Percentiles rank a stretch among this genome's conserved stretches.
Evolutionary conservation across 495 filamentous ascomycete species (phyloP).

Genomic region (Aspergillus homomorphus): DNA sequence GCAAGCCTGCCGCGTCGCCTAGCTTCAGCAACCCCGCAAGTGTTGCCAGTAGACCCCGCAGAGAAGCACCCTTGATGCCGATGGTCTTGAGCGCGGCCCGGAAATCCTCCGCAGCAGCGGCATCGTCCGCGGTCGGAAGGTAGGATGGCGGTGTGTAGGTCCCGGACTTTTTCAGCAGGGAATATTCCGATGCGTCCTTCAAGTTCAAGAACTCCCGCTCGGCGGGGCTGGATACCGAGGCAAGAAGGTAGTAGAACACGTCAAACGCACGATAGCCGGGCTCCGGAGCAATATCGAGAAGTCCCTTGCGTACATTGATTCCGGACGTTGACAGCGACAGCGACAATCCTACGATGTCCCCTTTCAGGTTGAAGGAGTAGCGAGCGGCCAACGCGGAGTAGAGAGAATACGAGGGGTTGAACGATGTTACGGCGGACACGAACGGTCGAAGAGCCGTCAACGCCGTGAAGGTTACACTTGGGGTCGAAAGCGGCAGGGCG

Average conservation of each 20-base stretch:
- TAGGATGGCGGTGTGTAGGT: slow-evolving; percentile 88
- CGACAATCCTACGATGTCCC: slow-evolving; percentile 70
- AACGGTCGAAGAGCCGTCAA: slow-evolving; percentile 81
- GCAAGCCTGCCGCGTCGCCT: slow-evolving; percentile 81
- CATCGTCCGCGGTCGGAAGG: slow-evolving; percentile 90
- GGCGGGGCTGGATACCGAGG: slow-evolving; percentile 81
- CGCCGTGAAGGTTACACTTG: slow-evolving; percentile 68
- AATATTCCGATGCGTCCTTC: slow-evolving; percentile 73
- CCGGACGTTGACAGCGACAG: slow-evolving; percentile 82
- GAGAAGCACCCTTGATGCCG: slow-evolving; percentile 82
- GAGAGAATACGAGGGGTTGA: slow-evolving; percentile 80
- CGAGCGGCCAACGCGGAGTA: slow-evolving; percentile 78
- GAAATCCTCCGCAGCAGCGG: slow-evolving; percentile 90
- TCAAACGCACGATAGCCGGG: slow-evolving; percentile 92
- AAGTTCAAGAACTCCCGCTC: slow-evolving; percentile 90
- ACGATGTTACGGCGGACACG: slow-evolving; percentile 78
- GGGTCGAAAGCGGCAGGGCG: slow-evolving; percentile 74
- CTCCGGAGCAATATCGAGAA: slow-evolving; percentile 77
- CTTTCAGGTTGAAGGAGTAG: slow-evolving; percentile 76
- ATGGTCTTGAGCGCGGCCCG: slow-evolving; percentile 77
- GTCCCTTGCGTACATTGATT: slow-evolving; percentile 76
- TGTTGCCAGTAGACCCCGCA: slow-evolving; percentile 75
- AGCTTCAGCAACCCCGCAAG: slow-evolving; percentile 87
- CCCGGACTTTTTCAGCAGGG: slow-evolving; percentile 72
- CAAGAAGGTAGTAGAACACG: slow-evolving; percentile 95